A percentile compares a stretch with the other conserved stretches of the same genome.
These are phyloP conservation scores for Trichoderma sp. DNA, from an alignment of 2,329 filamentous ascomycete species.

Conservation along the genomic window DNA sequence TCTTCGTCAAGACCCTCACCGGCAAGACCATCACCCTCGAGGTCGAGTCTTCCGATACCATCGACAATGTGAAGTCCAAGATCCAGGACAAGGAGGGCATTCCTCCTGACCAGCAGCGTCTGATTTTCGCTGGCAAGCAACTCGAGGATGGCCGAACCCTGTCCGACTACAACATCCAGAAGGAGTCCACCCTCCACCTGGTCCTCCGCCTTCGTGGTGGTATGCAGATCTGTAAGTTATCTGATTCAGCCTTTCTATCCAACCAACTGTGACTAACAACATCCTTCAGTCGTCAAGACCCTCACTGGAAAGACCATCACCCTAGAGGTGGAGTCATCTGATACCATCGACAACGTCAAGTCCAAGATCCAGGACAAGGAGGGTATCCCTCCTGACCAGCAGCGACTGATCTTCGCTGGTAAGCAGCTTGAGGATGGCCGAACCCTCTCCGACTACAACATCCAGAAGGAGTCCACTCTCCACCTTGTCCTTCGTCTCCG, in stretches of 20 bases:
- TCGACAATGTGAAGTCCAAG: slow-evolving; percentile 97
- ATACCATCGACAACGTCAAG: slow-evolving; percentile 86
- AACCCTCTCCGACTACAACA: slow-evolving; percentile 90
- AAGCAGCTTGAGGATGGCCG: slow-evolving; percentile 96
- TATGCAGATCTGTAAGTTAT: slow-evolving; percentile 64
- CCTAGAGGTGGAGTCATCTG: slow-evolving; percentile 82
- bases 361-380: slow-evolving; percentile 98
- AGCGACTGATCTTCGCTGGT: slow-evolving; percentile 92
- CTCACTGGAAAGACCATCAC: slow-evolving; percentile 94
- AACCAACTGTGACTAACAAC: slow-evolving; percentile 24
- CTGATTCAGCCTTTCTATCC: neutral
- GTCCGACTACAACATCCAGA: slow-evolving; percentile 60
- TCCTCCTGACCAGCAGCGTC: slow-evolving; percentile 90
- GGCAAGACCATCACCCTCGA: slow-evolving; percentile 61
- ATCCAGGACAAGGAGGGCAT: slow-evolving; percentile 99
- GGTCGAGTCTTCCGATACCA: slow-evolving; percentile 88
- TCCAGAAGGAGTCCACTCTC: slow-evolving; percentile 71
- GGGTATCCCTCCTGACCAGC: slow-evolving; percentile 93
- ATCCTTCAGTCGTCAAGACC: slow-evolving; percentile 67
- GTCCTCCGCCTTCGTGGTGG: slow-evolving; percentile 70
- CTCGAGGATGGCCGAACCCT: slow-evolving; percentile 79
- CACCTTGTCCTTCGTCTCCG: too few species aligned
- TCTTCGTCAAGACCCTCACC: slow-evolving; percentile 97
- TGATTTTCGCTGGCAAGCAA: slow-evolving; percentile 97
- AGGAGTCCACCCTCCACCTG: slow-evolving; percentile 70